Conservation (phyloP, 306 rosid genomes). For the Castanea sativa region DNA sequence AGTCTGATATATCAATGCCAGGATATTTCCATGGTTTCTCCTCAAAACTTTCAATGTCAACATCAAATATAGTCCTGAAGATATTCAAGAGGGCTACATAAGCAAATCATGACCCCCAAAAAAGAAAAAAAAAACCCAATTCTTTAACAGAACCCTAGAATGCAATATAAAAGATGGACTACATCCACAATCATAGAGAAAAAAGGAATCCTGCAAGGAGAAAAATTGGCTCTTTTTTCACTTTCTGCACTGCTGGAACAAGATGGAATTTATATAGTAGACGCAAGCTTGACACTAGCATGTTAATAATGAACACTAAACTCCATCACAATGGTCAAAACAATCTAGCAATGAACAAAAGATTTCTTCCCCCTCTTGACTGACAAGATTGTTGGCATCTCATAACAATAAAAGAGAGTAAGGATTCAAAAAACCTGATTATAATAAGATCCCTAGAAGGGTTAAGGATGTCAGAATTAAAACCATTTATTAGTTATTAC, state of each 20-base stretch:
- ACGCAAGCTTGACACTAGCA: not conserved
- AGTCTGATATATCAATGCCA: conserved; percentile 73
- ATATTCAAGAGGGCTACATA: conserved; percentile 27
- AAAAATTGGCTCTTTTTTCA: not conserved
- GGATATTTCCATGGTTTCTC: conserved; percentile 96
- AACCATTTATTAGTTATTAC: not conserved
- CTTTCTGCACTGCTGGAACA: not conserved
- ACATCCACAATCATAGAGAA: not conserved
- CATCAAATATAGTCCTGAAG: conserved; percentile 93
- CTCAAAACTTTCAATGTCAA: conserved; percentile 85
- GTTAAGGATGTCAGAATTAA: too few species aligned
- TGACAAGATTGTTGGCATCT: not conserved
- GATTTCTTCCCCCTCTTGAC: not conserved
- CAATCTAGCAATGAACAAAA: not conserved
- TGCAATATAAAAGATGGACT: not conserved
- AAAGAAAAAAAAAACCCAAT: conserved; percentile 2
- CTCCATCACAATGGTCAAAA: not conserved
- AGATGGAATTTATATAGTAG: not conserved
- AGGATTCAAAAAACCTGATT: not conserved
- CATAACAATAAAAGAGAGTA: not conserved
- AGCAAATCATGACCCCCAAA: not conserved
- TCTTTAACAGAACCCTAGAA: not conserved
- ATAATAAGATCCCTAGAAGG: not conserved
- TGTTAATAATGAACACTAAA: not conserved
- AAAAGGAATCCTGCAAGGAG: not conserved